A percentile compares a stretch with the other conserved stretches of the same genome.
phyloP scores from a whole-genome alignment of 2,329 filamentous ascomycete genomes.

The Dothidotthia symphoricarpi region DNA sequence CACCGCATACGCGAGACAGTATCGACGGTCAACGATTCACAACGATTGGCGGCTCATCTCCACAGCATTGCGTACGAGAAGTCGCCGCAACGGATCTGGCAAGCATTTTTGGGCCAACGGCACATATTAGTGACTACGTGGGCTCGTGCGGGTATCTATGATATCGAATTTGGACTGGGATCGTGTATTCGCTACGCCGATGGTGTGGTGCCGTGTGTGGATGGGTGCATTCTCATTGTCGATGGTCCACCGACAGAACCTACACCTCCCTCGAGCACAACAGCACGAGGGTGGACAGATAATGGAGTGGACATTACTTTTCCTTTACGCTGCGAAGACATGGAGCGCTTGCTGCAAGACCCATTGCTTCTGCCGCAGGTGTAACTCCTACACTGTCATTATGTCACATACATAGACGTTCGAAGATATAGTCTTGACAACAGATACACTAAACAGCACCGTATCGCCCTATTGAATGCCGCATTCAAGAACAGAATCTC shows the following conservation, averaged over 20 bases:
- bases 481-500: too few species aligned
- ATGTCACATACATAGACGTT: too few species aligned
- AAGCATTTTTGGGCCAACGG: slow-evolving; percentile 7
- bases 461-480: too few species aligned
- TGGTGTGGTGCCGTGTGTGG: slow-evolving; percentile 6
- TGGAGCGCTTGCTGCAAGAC: too few species aligned
- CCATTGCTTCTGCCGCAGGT: neutral
- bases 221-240: slow-evolving; percentile 6
- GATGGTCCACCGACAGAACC: slow-evolving; percentile 2
- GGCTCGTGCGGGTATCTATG: slow-evolving; percentile 13
- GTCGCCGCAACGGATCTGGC: slow-evolving; percentile 10
- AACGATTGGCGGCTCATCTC: slow-evolving; percentile 3
- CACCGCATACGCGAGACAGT: neutral
- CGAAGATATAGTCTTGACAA: too few species aligned
- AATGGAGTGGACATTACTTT: neutral
- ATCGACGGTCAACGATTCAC: slow-evolving; percentile 5
- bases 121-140: slow-evolving; percentile 11
- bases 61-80: slow-evolving; percentile 11
- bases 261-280: neutral
- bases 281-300: neutral
- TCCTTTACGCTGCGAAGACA: too few species aligned
- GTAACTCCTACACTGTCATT: too few species aligned
- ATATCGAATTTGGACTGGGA: slow-evolving; percentile 8
- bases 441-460: too few species aligned
- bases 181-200: slow-evolving; percentile 8